Percentiles rank a stretch among this genome's conserved stretches.
Evolutionary conservation across 768 basidiomycete species (phyloP).

Genomic region (Pulveroboletus sp.): DNA sequence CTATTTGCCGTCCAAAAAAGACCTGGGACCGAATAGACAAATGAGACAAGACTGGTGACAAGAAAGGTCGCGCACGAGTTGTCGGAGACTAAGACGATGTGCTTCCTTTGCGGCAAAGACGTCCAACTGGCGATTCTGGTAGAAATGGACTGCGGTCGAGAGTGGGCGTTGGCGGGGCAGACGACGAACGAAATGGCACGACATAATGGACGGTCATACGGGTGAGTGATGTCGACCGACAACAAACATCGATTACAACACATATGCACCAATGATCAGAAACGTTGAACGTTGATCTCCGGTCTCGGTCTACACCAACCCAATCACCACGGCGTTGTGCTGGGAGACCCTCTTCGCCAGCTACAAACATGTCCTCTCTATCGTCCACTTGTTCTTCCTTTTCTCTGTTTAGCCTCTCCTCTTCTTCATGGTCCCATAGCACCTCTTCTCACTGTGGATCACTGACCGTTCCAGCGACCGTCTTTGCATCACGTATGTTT

Average conservation of each 20-base stretch:
- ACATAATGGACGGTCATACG: conserved; percentile 18
- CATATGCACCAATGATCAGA: conserved; percentile 45
- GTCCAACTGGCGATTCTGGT: conserved; percentile 81
- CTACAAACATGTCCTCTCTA: conserved; percentile 57
- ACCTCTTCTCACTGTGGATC: conserved; percentile 82
- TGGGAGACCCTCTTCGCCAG: conserved; percentile 54
- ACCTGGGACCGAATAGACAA: conserved; percentile 44
- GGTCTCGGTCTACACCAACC: conserved; percentile 75
- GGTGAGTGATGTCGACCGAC: no score
- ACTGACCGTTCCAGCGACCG: conserved; percentile 74
- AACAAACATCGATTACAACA: no score
- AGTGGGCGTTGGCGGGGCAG: no score
- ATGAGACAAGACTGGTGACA: background rate
- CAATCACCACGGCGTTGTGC: conserved; percentile 61
- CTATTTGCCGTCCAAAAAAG: conserved; percentile 84
- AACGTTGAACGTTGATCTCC: conserved; percentile 77
- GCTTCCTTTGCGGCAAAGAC: conserved; percentile 74
- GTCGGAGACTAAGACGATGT: conserved; percentile 70
- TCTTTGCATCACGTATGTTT: conserved; percentile 67
- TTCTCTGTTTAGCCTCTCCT: conserved; percentile 36
- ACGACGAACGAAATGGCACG: conserved; percentile 16
- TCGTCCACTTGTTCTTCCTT: conserved; percentile 19
- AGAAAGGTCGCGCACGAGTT: conserved; percentile 53
- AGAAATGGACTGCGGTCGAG: conserved; percentile 60
- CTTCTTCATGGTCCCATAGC: conserved; percentile 71